These are phyloP conservation scores for Millerago galiae DNA, from an alignment of 805 yeast genomes.

Conservation along the genomic window DNA sequence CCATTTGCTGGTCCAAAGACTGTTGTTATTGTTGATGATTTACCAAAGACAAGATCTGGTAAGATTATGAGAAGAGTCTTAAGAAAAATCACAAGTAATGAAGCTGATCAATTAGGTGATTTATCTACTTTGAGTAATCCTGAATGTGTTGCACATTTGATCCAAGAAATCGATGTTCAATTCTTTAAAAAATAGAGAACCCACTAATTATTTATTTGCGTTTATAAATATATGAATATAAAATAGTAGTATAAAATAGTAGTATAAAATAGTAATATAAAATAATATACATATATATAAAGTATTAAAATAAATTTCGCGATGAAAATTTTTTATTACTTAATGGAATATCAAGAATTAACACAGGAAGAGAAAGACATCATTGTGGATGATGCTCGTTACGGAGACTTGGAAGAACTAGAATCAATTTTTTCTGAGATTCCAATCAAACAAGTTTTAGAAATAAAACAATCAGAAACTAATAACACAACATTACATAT, in stretches of 20 bases:
- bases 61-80: conserved; percentile 97
- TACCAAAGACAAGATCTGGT: conserved; percentile 98
- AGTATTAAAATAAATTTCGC: not conserved
- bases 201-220: too few relatives aligned
- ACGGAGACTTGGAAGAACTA: conserved; percentile 76
- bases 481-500: conserved; percentile 79
- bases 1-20: conserved; percentile 90
- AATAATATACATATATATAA: not conserved
- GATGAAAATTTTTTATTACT: not conserved
- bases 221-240: not conserved
- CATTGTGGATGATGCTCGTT: conserved; percentile 77
- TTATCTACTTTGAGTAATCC: conserved; percentile 86
- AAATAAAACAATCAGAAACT: conserved; percentile 33
- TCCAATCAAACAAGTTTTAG: conserved; percentile 30
- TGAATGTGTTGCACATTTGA: conserved; percentile 69
- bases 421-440: conserved; percentile 57
- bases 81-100: conserved; percentile 88
- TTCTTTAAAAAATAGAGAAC: conserved; percentile 13
- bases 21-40: conserved; percentile 75
- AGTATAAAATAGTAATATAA: not conserved
- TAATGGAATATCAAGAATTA: conserved; percentile 19
- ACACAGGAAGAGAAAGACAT: conserved; percentile 78
- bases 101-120: conserved; percentile 91
- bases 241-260: not conserved
- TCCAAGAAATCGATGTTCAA: conserved; percentile 46